These are phyloP conservation scores for Didymella segeticola DNA, from an alignment of 2,329 filamentous ascomycete genomes.

Conservation along the genomic window DNA sequence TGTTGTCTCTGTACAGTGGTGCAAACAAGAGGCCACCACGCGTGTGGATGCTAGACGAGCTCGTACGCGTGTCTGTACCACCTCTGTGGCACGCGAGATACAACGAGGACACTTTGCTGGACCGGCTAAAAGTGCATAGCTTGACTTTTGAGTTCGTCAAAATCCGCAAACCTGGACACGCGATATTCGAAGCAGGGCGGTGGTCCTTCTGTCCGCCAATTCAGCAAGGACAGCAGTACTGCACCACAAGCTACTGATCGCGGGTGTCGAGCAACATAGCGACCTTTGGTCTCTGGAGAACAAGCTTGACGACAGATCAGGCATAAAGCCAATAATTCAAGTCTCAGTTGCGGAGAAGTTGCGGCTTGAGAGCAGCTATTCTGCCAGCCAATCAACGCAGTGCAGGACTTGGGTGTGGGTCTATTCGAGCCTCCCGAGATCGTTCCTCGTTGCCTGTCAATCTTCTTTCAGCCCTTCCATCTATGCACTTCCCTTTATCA, in stretches of 20 bases:
- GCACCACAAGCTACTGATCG: neutral
- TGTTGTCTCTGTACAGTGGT: neutral
- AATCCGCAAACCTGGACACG: too few species aligned
- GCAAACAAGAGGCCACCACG: conserved; percentile 9
- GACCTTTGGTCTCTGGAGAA: neutral
- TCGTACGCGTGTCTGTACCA: conserved; percentile 2
- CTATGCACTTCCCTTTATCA: neutral
- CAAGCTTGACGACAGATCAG: neutral
- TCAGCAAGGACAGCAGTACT: neutral
- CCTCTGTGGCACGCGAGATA: neutral
- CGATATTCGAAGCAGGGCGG: too few species aligned
- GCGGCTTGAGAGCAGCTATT: neutral
- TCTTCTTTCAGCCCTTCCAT: neutral
- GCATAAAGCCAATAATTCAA: neutral
- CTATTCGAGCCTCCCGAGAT: neutral
- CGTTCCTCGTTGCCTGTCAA: neutral
- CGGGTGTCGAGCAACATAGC: neutral
- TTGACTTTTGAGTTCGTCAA: too few species aligned
- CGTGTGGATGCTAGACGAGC: neutral
- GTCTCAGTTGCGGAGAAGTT: neutral
- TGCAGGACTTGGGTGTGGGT: neutral
- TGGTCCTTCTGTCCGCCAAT: too few species aligned
- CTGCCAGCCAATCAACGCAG: neutral
- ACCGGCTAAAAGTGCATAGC: neutral
- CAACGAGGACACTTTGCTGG: neutral